Base-by-base conservation (phyloP, 108 stramenopile genomes). In the Conticribra weissflogii region DNA sequence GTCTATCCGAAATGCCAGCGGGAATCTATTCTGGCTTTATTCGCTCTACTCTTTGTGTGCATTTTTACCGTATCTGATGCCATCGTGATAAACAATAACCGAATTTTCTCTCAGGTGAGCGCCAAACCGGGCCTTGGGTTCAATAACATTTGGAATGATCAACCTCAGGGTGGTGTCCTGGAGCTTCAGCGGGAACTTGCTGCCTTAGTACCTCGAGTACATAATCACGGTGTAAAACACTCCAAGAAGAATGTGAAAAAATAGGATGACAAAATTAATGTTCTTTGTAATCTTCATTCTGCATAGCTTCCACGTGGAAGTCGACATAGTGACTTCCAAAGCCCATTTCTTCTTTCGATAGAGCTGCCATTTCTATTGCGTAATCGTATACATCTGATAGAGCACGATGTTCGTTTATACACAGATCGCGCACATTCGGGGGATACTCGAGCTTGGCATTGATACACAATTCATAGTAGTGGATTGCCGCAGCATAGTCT, bases 181-280 rank as follows among this genome's bases (percentile, higher is more conserved):
- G 92, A 93, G 63, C 66, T 93, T 15, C 89, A 93, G 58, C 74
- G 72, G 46, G 89, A 93, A 75, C 49, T 93, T 56, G 89, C 89
- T 1, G 57, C 86, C 0, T 81, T 76, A 0, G 59, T 54, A 60
- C 68, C 71, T 19, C 45, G 58, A 22, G 50, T 32, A 1, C 67
- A 76, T n/a, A n/a, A n/a, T n/a, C n/a, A n/a, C n/a, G n/a, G n/a
- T n/a, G n/a, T n/a, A n/a, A n/a, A n/a, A n/a, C n/a, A n/a, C 27
- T 23, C 59, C 9, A 45, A 23, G 3, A 2, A 30, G 1, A 60
- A 60, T 41, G 8, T 41, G 12, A 41, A 41, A n/a, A n/a, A n/a
- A n/a, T n/a, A n/a, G n/a, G n/a, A n/a, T n/a, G n/a, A n/a, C n/a
- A n/a, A n/a, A n/a, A n/a, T n/a, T n/a, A n/a, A n/a, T n/a, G n/a